Percentiles rank a stretch among this genome's conserved stretches.
Conservation (phyloP, 768 basidiomycete genomes). For the Antrodiella citrinella region DNA sequence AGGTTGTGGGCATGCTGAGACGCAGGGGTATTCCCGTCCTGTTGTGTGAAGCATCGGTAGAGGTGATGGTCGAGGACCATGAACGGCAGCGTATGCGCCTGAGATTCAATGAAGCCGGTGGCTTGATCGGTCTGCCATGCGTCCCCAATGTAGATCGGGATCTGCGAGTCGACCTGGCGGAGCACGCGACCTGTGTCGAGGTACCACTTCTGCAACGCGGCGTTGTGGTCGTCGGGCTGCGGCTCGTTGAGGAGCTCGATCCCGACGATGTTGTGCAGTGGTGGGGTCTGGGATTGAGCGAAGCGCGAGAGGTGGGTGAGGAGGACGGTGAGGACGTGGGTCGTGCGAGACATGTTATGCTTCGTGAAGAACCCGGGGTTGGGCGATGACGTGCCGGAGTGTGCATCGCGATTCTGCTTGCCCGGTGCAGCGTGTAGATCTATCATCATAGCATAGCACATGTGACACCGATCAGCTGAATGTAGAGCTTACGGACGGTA, state of each 20-base stretch:
- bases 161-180: constrained; percentile 37
- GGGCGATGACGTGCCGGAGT: constrained; percentile 51
- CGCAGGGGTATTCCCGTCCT: constrained; percentile 47
- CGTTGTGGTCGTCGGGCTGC: constrained; percentile 31
- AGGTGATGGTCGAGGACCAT: constrained; percentile 75
- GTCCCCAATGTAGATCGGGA: constrained; percentile 71
- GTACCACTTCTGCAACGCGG: constrained; percentile 57
- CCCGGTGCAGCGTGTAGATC: constrained; percentile 73
- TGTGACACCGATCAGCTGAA: constrained; percentile 8
- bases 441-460: too few relatives aligned
- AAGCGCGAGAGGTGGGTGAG: constrained; percentile 27
- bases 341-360: constrained; percentile 38
- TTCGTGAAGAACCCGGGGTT: constrained; percentile 41
- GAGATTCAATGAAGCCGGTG: constrained; percentile 38
- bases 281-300: constrained; percentile 26
- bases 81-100: constrained; percentile 21
- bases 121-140: constrained; percentile 68
- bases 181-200: constrained; percentile 42
- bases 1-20: constrained; percentile 46
- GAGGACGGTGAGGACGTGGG: constrained; percentile 40
- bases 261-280: constrained; percentile 41
- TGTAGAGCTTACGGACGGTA: constrained; percentile 9
- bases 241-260: constrained; percentile 58
- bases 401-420: constrained; percentile 64
- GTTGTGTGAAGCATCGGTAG: constrained; percentile 68